Percentiles rank a stretch among this genome's conserved stretches.
Conservation (phyloP, 768 basidiomycete species). For the Russula sp. region DNA sequence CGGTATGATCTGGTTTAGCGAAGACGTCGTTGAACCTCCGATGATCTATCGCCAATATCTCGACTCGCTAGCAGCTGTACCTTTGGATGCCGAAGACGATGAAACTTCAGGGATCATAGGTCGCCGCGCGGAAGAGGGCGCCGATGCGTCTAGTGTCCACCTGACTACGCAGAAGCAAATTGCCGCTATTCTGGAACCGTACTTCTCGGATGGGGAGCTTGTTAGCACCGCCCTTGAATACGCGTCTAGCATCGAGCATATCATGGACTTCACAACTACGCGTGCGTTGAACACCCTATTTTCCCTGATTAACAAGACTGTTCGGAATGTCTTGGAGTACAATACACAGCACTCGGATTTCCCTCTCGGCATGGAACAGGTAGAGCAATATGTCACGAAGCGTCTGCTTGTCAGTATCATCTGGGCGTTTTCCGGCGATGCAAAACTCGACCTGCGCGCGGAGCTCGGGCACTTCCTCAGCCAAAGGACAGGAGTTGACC, state of each 20-base stretch:
- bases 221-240: conserved; percentile 73
- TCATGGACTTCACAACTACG: conserved; percentile 95
- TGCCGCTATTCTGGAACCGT: conserved; percentile 67
- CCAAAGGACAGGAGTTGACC: conserved; percentile 81
- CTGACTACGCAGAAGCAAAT: conserved; percentile 72
- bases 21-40: conserved; percentile 82
- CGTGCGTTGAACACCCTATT: conserved; percentile 94
- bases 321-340: conserved; percentile 90
- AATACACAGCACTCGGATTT: conserved; percentile 94
- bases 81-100: conserved; percentile 89
- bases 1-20: conserved; percentile 99
- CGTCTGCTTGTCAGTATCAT: conserved; percentile 87
- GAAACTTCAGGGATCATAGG: conserved; percentile 55
- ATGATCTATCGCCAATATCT: conserved; percentile 95
- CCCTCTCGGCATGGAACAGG: conserved; percentile 73
- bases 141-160: conserved; percentile 51
- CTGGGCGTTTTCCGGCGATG: conserved; percentile 98
- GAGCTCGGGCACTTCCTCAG: conserved; percentile 85
- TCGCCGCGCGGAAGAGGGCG: conserved; percentile 48
- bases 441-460: conserved; percentile 83
- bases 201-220: conserved; percentile 78
- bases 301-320: conserved; percentile 94
- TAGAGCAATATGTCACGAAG: conserved; percentile 89
- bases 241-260: conserved; percentile 86
- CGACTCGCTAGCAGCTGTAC: conserved; percentile 60